These are phyloP conservation scores for Talaromyces borbonicus DNA, from an alignment of 495 filamentous ascomycete genomes.

Conservation along the genomic window DNA sequence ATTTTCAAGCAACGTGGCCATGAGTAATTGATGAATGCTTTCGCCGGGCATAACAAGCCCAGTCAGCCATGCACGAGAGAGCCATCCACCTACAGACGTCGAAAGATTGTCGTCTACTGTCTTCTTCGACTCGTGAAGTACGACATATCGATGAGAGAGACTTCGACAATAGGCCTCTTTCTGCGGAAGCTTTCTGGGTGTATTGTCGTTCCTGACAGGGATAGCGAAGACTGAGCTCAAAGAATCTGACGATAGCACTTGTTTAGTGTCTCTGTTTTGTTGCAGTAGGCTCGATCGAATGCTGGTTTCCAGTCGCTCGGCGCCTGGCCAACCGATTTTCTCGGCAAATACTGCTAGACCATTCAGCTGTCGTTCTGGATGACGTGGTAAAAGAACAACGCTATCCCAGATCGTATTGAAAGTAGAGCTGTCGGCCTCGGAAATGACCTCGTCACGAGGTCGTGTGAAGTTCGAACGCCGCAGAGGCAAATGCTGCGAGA, in stretches of 20 bases:
- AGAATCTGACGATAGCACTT: neutral
- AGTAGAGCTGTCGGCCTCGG: slow-evolving; percentile 7
- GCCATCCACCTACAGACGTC: slow-evolving; percentile 49
- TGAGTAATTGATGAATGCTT: slow-evolving; percentile 61
- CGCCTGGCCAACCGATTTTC: slow-evolving; percentile 39
- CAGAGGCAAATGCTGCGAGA: slow-evolving; percentile 12
- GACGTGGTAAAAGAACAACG: slow-evolving; percentile 24
- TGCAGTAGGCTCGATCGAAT: slow-evolving; percentile 7
- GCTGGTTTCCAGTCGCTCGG: slow-evolving; percentile 20
- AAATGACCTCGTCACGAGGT: neutral
- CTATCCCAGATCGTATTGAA: slow-evolving; percentile 29
- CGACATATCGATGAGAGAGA: slow-evolving; percentile 19
- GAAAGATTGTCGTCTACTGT: slow-evolving; percentile 10
- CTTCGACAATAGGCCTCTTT: slow-evolving; percentile 25
- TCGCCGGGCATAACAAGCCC: slow-evolving; percentile 74
- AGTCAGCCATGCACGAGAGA: slow-evolving; percentile 68
- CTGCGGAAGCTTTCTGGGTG: slow-evolving; percentile 6
- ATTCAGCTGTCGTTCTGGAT: slow-evolving; percentile 35
- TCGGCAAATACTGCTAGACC: slow-evolving; percentile 42
- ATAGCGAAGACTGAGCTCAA: slow-evolving; percentile 3
- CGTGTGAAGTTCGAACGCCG: neutral
- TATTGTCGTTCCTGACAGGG: neutral
- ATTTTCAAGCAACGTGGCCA: slow-evolving; percentile 69
- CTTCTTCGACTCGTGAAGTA: slow-evolving; percentile 16
- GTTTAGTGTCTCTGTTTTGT: neutral